Conservation (phyloP, 805 yeast species). For the Yarrowia hollandica region DNA sequence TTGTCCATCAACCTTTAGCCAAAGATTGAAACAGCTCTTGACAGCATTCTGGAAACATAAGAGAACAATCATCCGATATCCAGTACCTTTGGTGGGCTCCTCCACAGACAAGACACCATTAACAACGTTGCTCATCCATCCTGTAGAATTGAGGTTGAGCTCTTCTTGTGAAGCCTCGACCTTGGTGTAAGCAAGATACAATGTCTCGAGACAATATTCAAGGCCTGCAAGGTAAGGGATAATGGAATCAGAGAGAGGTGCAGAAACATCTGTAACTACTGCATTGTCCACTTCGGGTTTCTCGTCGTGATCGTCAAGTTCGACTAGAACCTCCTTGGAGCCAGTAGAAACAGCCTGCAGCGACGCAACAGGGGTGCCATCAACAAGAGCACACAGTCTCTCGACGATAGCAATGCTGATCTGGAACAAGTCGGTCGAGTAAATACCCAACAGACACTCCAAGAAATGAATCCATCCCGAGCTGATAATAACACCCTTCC, state of each 20-base stretch:
- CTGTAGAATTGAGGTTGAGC: slow-evolving; percentile 1
- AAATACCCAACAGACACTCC: slow-evolving; percentile 25
- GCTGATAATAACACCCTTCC: slow-evolving; percentile 16
- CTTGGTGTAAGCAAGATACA: slow-evolving; percentile 20
- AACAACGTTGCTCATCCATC: slow-evolving; percentile 44
- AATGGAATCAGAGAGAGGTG: slow-evolving; percentile 49
- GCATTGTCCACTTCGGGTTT: not conserved
- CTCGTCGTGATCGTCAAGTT: not conserved
- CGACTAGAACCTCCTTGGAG: not conserved
- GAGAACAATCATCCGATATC: slow-evolving; percentile 57
- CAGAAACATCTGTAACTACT: slow-evolving; percentile 40
- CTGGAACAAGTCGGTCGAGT: slow-evolving; percentile 49
- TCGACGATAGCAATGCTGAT: slow-evolving; percentile 57
- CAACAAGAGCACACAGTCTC: slow-evolving; percentile 48
- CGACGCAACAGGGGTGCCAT: slow-evolving; percentile 35
- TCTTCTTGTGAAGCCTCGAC: slow-evolving; percentile 16
- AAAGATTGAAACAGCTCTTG: slow-evolving; percentile 56
- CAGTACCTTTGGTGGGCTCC: slow-evolving; percentile 52
- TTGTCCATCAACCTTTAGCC: slow-evolving; percentile 64
- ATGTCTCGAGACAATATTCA: slow-evolving; percentile 51
- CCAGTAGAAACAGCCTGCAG: slow-evolving; percentile 30
- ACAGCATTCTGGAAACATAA: slow-evolving; percentile 64
- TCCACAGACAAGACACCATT: slow-evolving; percentile 80
- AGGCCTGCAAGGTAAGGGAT: slow-evolving; percentile 54
- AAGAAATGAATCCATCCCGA: slow-evolving; percentile 27